phyloP scores from a whole-genome alignment of 208 protist species.

The Giardia duodenalis region DNA sequence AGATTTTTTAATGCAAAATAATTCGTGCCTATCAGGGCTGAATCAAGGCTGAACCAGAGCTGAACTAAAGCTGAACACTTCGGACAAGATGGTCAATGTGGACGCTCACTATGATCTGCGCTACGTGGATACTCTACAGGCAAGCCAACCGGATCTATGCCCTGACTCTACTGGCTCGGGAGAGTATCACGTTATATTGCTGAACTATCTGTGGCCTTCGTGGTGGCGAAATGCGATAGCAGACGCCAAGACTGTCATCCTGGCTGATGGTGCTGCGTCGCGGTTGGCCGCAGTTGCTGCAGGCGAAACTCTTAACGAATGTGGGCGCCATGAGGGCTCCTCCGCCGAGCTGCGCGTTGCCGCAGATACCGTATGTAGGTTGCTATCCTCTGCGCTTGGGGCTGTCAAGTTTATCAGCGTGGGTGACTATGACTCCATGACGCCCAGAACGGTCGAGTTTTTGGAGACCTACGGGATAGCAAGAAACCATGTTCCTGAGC shows the following conservation, averaged over 20 bases:
- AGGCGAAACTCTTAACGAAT: too few relatives aligned
- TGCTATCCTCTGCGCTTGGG: background rate
- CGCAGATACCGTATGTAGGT: too few relatives aligned
- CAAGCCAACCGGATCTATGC: background rate
- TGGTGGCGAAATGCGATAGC: background rate
- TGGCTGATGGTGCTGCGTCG: background rate
- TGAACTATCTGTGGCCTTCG: background rate
- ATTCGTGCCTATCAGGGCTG: too few relatives aligned
- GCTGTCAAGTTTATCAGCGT: background rate
- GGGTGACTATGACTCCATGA: background rate
- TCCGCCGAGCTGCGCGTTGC: too few relatives aligned
- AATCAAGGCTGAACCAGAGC: background rate
- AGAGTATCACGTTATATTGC: background rate
- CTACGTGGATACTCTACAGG: too few relatives aligned
- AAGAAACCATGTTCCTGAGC: background rate
- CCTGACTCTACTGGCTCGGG: background rate
- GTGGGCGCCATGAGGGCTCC: too few relatives aligned
- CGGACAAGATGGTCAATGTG: background rate
- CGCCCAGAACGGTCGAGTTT: background rate
- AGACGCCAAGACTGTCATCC: background rate
- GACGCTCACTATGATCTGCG: background rate
- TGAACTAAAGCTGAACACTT: background rate
- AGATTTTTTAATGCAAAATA: background rate
- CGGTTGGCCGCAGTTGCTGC: too few relatives aligned
- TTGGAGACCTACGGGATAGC: background rate